Percentiles rank a stretch among this genome's conserved stretches.
These are phyloP conservation scores for Tetrahymena borealis DNA, from an alignment of 73 alveolate genomes.

Conservation along the genomic window DNA sequence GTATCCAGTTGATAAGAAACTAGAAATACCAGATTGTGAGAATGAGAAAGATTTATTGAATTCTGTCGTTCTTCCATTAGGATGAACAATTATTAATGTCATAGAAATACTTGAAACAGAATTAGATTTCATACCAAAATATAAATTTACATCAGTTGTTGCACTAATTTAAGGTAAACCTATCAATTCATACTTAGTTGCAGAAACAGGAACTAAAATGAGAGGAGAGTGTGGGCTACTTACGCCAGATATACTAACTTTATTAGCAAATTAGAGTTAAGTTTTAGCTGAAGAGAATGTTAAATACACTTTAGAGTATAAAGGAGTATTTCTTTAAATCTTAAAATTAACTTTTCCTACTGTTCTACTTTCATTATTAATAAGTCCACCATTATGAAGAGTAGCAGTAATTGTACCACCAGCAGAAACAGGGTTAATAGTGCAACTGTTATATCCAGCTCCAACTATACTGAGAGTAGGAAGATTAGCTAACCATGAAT, in stretches of 20 bases:
- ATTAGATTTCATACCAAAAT: background rate
- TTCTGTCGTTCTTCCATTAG: background rate
- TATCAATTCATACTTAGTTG: background rate
- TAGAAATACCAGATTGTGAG: background rate
- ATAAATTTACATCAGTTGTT: background rate
- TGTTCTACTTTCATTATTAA: background rate
- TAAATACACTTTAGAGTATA: background rate
- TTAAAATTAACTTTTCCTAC: background rate
- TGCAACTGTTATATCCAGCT: background rate
- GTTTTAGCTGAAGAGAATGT: background rate
- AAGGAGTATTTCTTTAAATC: background rate
- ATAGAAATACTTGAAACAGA: background rate
- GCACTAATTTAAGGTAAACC: background rate
- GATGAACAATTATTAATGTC: background rate
- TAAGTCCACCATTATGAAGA: background rate
- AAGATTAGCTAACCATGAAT: background rate
- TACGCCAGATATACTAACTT: background rate
- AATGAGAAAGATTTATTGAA: background rate
- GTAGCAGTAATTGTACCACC: background rate
- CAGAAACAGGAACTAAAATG: background rate
- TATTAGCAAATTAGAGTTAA: background rate
- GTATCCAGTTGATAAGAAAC: background rate
- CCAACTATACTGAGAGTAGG: background rate
- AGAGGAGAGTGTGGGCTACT: background rate
- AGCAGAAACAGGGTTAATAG: background rate